Percentiles rank a stretch among this genome's conserved stretches.
phyloP scores from a whole-genome alignment of 1,139 yeast species.

The Pichia cactophila region DNA sequence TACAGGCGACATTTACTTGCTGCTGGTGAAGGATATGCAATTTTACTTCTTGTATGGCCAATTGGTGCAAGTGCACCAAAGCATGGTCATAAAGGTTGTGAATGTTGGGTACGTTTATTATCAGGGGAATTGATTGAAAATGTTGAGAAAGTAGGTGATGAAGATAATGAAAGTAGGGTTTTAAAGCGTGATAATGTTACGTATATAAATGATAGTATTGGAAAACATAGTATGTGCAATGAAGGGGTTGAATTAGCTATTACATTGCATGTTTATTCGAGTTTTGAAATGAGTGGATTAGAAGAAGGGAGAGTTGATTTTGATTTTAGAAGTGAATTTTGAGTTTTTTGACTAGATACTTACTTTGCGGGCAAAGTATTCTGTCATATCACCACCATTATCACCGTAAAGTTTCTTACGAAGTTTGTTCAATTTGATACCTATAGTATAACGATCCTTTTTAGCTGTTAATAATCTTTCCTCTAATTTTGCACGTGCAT shows the following conservation, averaged over 20 bases:
- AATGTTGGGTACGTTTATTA: conserved; percentile 59
- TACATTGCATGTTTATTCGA: conserved; percentile 67
- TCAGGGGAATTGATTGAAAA: conserved; percentile 47
- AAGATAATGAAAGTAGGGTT: neutral
- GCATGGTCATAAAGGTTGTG: conserved; percentile 76
- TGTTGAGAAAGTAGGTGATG: conserved; percentile 8
- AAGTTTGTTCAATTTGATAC: conserved; percentile 24
- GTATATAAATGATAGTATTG: conserved; percentile 60
- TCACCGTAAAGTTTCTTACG: conserved; percentile 25
- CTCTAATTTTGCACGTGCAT: conserved; percentile 24
- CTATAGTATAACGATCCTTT: conserved; percentile 25
- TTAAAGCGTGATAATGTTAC: conserved; percentile 34
- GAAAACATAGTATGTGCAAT: conserved; percentile 60
- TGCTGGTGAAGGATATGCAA: conserved; percentile 47
- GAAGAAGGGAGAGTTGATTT: neutral
- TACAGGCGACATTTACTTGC: neutral
- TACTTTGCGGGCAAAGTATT: conserved; percentile 19
- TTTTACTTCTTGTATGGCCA: conserved; percentile 63
- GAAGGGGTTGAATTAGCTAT: conserved; percentile 44
- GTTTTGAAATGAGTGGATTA: neutral
- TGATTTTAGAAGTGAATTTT: neutral
- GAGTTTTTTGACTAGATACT: conserved; percentile 2
- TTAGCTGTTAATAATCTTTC: conserved; percentile 23
- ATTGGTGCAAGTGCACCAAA: conserved; percentile 62
- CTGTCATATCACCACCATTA: conserved; percentile 26